Base-by-base conservation (phyloP, 1,284 basidiomycete species). In the Ceratobasidium sp. region DNA sequence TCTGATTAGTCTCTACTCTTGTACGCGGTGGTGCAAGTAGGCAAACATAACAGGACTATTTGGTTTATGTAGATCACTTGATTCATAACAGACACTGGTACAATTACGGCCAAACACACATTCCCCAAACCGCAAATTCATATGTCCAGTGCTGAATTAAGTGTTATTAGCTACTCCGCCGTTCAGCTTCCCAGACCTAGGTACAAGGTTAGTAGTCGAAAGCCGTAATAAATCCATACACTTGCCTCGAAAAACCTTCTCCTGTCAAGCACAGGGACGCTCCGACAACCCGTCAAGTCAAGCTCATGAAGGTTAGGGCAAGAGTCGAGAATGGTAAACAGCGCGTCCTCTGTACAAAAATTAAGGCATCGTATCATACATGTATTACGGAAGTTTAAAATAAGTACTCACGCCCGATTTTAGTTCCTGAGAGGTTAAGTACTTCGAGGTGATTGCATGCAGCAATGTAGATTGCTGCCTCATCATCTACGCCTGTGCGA, bases 231-330 rank as follows among this genome's bases (percentile, higher is more conserved):
- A 46, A 13, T 13, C 13, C 6, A 46, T 4, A n/a, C 12, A 23
- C 63, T 53, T 13, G 80, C 79, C 86, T 93, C 90, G 81, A 93
- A 93, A 81, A 93, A 91, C n/a, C 88, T 87, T 28, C 92, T 86
- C 42, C 92, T 86, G 79, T 93, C 90, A 2, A 86, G 86, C 4
- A 93, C 86, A 18, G 81, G 86, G 69, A 93, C 86, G 4, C 92
- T 89, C 76, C 92, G 88, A 80, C 92, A 93, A 77, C 91, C 90
- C 0, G 91, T 93, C 49, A 93, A 83, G 81, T 93, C 90, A 12
- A 93, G 83, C 23, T 86, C 87, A 78, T 86, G 84, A 33, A 93
- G 84, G 40, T 84, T 85, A 1, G 85, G 80, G 80, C 92, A 93
- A 2, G 86, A 87, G 80, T 93, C 89, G 46, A 93, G 85, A 68